Evolutionary conservation across 2,329 filamentous ascomycete genomes (phyloP).

Genomic region (Fusarium incarnatum): DNA sequence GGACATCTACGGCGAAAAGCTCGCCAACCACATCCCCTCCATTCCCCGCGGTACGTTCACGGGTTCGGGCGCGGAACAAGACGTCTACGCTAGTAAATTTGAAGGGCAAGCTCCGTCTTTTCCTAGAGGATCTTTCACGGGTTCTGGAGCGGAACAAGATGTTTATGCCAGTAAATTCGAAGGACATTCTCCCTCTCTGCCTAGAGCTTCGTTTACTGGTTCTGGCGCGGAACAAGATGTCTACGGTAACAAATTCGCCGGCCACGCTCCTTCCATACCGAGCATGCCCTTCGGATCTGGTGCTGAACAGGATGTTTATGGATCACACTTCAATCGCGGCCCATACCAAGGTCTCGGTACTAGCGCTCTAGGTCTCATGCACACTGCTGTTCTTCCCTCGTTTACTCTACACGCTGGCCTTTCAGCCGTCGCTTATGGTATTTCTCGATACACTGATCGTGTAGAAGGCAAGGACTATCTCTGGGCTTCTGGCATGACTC

Average conservation of each 20-base stretch:
- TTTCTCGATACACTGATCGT: slow-evolving; percentile 11
- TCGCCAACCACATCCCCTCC: neutral
- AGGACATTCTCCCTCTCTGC: neutral
- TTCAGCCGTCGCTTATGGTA: slow-evolving; percentile 1
- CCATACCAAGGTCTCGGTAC: slow-evolving; percentile 8
- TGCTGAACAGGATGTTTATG: slow-evolving; percentile 14
- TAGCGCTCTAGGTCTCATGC: slow-evolving; percentile 11
- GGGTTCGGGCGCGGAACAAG: neutral
- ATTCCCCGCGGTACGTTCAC: neutral
- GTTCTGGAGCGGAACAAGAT: slow-evolving; percentile 1
- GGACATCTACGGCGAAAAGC: neutral
- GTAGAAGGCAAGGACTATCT: slow-evolving; percentile 20
- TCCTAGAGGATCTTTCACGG: neutral
- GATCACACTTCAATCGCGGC: slow-evolving; percentile 20
- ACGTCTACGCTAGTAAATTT: neutral
- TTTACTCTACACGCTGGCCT: slow-evolving; percentile 16
- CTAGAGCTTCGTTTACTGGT: neutral
- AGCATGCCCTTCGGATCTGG: neutral
- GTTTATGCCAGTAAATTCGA: neutral
- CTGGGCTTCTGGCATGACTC: slow-evolving; percentile 22
- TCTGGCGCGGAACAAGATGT: slow-evolving; percentile 1
- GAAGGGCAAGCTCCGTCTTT: neutral
- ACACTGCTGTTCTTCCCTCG: slow-evolving; percentile 9
- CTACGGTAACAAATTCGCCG: neutral
- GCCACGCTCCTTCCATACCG: neutral